Conservation (phyloP, 805 yeast species). For the Candida pseudofarinosa region DNA sequence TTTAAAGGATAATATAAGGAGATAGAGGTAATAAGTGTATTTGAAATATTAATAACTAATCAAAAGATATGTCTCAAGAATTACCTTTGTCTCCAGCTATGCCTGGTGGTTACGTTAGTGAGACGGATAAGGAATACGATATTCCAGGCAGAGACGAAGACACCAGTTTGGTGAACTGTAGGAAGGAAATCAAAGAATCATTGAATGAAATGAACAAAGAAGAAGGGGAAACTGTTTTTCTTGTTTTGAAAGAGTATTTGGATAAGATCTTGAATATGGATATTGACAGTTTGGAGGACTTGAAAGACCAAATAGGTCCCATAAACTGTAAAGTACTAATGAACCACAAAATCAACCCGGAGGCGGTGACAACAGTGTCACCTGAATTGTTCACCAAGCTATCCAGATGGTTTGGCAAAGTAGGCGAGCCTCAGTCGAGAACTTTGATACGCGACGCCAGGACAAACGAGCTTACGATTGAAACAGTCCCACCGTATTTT, state of each 20-base stretch:
- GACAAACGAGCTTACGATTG: constrained; percentile 27
- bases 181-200: constrained; percentile 18
- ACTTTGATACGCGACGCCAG: constrained; percentile 20
- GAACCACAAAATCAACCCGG: constrained; percentile 21
- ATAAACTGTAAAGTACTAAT: constrained; percentile 44
- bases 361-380: constrained; percentile 26
- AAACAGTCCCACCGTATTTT: constrained; percentile 34
- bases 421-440: constrained; percentile 33
- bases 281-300: constrained; percentile 21
- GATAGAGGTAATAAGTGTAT: not conserved
- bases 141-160: constrained; percentile 1
- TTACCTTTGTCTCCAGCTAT: constrained; percentile 1
- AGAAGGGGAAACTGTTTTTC: constrained; percentile 49
- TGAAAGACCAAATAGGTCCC: constrained; percentile 38
- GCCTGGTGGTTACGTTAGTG: constrained; percentile 1
- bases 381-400: constrained; percentile 44
- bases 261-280: constrained; percentile 33
- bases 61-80: not conserved
- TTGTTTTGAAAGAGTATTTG: constrained; percentile 47
- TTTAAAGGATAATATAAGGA: not conserved
- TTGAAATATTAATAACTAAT: not conserved
- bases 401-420: constrained; percentile 52
- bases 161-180: constrained; percentile 10
- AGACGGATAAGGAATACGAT: constrained; percentile 1
- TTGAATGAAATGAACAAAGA: constrained; percentile 14